Conservation (phyloP, 768 basidiomycete genomes). For the Leccinum aurantiacum region DNA sequence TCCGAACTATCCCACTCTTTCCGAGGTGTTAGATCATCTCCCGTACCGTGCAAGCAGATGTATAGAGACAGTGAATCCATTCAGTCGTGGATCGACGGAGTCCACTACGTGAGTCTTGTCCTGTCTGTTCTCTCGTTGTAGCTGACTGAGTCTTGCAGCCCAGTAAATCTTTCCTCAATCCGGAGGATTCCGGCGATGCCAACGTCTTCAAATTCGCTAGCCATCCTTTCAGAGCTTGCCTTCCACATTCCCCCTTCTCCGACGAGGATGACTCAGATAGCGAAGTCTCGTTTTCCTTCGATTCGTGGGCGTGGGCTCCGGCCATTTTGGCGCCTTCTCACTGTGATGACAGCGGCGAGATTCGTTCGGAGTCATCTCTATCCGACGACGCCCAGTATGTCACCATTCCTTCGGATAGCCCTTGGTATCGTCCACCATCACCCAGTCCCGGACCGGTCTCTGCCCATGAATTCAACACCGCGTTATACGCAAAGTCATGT, state of each 20-base stretch:
- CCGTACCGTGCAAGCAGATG: constrained; percentile 17
- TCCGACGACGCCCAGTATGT: constrained; percentile 39
- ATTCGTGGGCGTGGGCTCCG: constrained; percentile 22
- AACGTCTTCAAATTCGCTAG: constrained; percentile 16
- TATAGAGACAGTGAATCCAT: constrained; percentile 27
- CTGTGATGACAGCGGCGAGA: constrained; percentile 25
- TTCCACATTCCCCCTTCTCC: constrained; percentile 21
- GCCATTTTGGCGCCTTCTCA: constrained; percentile 8
- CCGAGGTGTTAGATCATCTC: constrained; percentile 9
- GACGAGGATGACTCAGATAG: constrained; percentile 25
- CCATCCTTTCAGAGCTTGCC: constrained; percentile 19
- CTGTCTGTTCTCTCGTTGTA: not conserved
- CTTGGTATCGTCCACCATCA: constrained; percentile 38
- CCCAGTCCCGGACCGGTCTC: constrained; percentile 28
- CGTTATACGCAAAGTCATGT: constrained; percentile 27
- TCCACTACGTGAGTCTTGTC: constrained; percentile 22
- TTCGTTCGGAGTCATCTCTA: constrained; percentile 15
- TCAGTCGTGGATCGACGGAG: constrained; percentile 28
- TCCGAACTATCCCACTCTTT: constrained; percentile 3
- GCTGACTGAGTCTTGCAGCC: constrained; percentile 14
- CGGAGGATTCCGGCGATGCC: not conserved
- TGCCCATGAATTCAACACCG: constrained; percentile 19
- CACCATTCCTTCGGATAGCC: constrained; percentile 39
- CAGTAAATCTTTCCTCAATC: constrained; percentile 9
- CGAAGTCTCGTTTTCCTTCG: constrained; percentile 18